Base-by-base conservation (phyloP, 495 filamentous ascomycete genomes). In the Niebla homalea region DNA sequence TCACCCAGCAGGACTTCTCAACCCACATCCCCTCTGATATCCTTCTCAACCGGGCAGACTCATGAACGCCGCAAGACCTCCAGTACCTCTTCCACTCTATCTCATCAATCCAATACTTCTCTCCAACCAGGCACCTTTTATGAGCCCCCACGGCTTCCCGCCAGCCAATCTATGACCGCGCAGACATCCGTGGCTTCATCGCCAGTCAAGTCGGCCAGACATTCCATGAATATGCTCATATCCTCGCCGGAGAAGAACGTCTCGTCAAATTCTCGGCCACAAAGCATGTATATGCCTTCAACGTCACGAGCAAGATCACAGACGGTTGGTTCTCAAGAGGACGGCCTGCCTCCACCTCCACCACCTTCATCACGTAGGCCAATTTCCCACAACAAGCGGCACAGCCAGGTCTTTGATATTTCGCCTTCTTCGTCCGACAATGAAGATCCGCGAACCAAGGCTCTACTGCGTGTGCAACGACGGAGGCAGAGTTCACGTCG, bases 351-450 rank as follows among this genome's bases (percentile, higher is more conserved):
- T 62, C 67, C 38, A 32, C 78, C n/a, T 70, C 79, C 41, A 81
- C 94, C 53, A 68, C 84, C 32, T 78, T 87, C 52, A 0, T 32
- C 45, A 18, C 22, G 36, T 19, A 20, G 45, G 21, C 29, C 19
- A 15, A 26, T 47, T 6, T 47, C 45, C 8, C 89, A 94, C 52
- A 77, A 88, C 59, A 95, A 96, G 64, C 85, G 89, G 23, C 77
- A 89, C 55, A 96, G 89, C 61, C 90, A 95, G 61, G 81, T 96
- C 7, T 86, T 95, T 57, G 93, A 97, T 61, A 83, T 95, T 64
- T 97, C 93, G 4, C 92, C 92, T 23, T 97, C 92, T 0, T 97
- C 93, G 0, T 98, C 92, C 0, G 92, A 98, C 62, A 97, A 94
- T 54, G 92, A 98, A 62, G 89, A 93, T 35, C 81, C 89, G 15